Evolutionary conservation across 768 basidiomycete genomes (phyloP).

Genomic region (Lentinula edodes): DNA sequence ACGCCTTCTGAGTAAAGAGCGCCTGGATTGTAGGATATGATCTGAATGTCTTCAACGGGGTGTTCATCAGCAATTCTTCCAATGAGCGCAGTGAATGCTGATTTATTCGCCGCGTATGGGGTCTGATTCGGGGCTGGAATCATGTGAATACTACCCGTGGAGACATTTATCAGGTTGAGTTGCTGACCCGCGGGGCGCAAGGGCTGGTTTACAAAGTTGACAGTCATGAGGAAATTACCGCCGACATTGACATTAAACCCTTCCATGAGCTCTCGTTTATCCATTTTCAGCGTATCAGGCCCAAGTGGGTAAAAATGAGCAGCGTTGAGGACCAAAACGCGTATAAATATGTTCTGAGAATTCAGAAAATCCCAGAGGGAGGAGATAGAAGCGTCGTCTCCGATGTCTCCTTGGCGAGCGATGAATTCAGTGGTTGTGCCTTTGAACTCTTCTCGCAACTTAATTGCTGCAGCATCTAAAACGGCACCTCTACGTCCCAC

Average conservation of each 20-base stretch:
- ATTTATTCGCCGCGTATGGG: neutral
- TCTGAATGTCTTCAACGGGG: neutral
- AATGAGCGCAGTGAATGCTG: neutral
- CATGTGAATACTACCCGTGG: neutral
- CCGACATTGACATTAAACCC: neutral
- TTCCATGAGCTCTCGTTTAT: neutral
- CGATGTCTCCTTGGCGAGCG: neutral
- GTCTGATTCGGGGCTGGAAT: neutral
- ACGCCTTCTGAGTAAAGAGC: neutral
- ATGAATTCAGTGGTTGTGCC: neutral
- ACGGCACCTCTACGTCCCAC: neutral
- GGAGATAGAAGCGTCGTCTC: neutral
- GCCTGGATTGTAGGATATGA: neutral
- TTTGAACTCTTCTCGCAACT: neutral
- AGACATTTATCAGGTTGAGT: neutral
- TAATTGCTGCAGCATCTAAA: neutral
- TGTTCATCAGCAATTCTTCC: constrained; percentile 2
- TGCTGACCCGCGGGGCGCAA: neutral
- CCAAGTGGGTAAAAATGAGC: neutral
- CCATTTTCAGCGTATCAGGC: neutral
- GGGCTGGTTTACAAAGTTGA: neutral
- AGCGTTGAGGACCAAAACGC: neutral
- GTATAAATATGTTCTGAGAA: neutral
- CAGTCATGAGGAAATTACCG: neutral
- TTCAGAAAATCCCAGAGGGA: neutral